A percentile compares a stretch with the other conserved stretches of the same genome.
phyloP scores from a whole-genome alignment of 192 early-diverging fungal species.

The Umbelopsis isabellina region DNA sequence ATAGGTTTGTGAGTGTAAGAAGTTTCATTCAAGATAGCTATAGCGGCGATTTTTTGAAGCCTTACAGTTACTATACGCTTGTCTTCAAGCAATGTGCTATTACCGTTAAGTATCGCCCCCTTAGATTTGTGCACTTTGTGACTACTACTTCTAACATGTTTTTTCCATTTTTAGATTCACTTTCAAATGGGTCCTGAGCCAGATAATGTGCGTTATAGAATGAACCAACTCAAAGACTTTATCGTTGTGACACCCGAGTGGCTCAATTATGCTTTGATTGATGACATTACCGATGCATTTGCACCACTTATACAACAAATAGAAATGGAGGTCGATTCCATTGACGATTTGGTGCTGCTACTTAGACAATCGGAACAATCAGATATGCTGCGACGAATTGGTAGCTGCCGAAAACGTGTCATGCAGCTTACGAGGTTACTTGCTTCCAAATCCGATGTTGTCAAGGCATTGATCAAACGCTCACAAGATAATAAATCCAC shows the following conservation, averaged over 20 bases:
- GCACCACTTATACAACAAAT: constrained; percentile 73
- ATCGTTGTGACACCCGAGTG: constrained; percentile 66
- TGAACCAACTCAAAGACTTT: constrained; percentile 71
- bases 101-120: constrained; percentile 41
- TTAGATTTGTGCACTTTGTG: not conserved
- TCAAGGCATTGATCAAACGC: constrained; percentile 59
- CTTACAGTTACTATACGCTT: constrained; percentile 52
- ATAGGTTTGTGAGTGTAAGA: constrained; percentile 15
- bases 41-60: constrained; percentile 40
- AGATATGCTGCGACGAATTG: constrained; percentile 58
- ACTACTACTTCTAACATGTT: not conserved
- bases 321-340: constrained; percentile 79
- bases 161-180: constrained; percentile 60
- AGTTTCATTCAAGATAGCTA: constrained; percentile 18
- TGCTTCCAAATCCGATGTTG: constrained; percentile 56
- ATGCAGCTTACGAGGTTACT: constrained; percentile 54
- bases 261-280: constrained; percentile 73
- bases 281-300: constrained; percentile 80
- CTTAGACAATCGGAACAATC: constrained; percentile 68
- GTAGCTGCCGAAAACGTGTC: constrained; percentile 51
- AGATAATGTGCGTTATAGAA: constrained; percentile 68
- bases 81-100: constrained; percentile 54
- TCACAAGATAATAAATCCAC: constrained; percentile 43
- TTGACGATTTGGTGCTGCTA: constrained; percentile 82
- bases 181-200: constrained; percentile 60